phyloP scores from a whole-genome alignment of 495 filamentous ascomycete species.

The Penicillium robsamsonii region DNA sequence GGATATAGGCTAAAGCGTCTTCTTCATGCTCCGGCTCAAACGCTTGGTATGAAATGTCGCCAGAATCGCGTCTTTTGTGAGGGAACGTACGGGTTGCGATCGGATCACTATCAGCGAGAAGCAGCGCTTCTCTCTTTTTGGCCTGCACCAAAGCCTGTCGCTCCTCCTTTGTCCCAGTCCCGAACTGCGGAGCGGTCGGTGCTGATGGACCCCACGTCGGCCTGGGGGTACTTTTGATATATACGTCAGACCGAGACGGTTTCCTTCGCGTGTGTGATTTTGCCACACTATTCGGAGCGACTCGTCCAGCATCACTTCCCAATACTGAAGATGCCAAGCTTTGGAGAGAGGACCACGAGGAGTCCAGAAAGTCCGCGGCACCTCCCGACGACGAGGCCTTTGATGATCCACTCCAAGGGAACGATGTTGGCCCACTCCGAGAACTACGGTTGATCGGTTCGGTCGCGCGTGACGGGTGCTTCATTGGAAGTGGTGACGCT shows the following conservation, averaged over 20 bases:
- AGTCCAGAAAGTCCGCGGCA: slow-evolving; percentile 47
- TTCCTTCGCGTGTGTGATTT: slow-evolving; percentile 39
- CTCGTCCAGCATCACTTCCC: slow-evolving; percentile 44
- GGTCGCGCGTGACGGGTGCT: slow-evolving; percentile 42
- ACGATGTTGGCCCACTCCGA: slow-evolving; percentile 26
- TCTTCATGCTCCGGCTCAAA: slow-evolving; percentile 58
- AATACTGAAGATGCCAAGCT: slow-evolving; percentile 53
- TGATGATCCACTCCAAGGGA: slow-evolving; percentile 31
- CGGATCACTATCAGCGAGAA: slow-evolving; percentile 52
- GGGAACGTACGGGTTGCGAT: slow-evolving; percentile 43
- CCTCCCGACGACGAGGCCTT: slow-evolving; percentile 34
- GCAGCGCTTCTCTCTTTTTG: slow-evolving; percentile 60
- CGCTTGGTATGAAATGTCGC: slow-evolving; percentile 42
- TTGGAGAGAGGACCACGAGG: slow-evolving; percentile 55
- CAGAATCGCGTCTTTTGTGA: slow-evolving; percentile 61
- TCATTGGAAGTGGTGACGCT: slow-evolving; percentile 49
- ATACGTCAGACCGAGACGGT: slow-evolving; percentile 44
- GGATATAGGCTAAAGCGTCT: slow-evolving; percentile 80
- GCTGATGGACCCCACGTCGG: slow-evolving; percentile 57
- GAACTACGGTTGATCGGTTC: slow-evolving; percentile 22
- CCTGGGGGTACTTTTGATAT: slow-evolving; percentile 39
- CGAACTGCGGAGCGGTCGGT: slow-evolving; percentile 43
- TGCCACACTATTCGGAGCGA: slow-evolving; percentile 30
- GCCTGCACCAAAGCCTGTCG: slow-evolving; percentile 56
- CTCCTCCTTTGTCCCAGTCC: slow-evolving; percentile 55